Evolutionary conservation across 2,329 filamentous ascomycete genomes (phyloP), one percentile per base, ranked within the genome.

Genomic region (Xylariaceae sp.): DNA sequence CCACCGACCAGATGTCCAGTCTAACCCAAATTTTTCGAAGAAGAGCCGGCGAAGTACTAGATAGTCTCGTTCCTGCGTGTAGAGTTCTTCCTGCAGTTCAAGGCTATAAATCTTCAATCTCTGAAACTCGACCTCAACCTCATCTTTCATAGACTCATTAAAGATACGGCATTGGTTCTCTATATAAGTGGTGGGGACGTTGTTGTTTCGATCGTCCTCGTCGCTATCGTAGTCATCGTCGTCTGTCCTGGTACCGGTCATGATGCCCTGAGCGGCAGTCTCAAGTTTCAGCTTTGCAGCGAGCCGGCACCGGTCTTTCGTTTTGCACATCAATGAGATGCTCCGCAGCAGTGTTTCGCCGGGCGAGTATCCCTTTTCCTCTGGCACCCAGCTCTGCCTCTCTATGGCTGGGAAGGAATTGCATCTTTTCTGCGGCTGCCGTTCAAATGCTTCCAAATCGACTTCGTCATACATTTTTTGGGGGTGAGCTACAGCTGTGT

Each of bases 161-260:
- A 37, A 26, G 4, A 11, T 15, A 11, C 10, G 10, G n/a, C 23
- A 6, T 27, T 27, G n/a, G 9, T 24, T 10, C 6, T 27, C 10
- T 4, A 47, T 11, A 11, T 42, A 37, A 1, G 39, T 35, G 18
- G 41, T 46, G 2, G 37, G 41, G 3, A 52, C 50, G 3, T 44
- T 47, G 8, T 47, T 51, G 8, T 33, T 20, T 4, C 29, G 32
- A 16, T 60, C 57, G 16, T 57, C 52, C 3, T 39, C 49, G 20
- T 49, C 41, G 23, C 46, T 50, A 15, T 50, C 41, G n/a, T 58
- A 20, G 16, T 10, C 15, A 13, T 46, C 26, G 13, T 4, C 16
- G 11, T 11, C 26, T 27, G 18, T 9, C n/a, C n/a, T 18, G 26
- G 4, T 15, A 32, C 20, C 24, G 20, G 15, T 9, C 18, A n/a